Evolutionary conservation across 2,329 filamentous ascomycete species (phyloP), one percentile per base, ranked within the genome.

Genomic region (Fusarium graminum): DNA sequence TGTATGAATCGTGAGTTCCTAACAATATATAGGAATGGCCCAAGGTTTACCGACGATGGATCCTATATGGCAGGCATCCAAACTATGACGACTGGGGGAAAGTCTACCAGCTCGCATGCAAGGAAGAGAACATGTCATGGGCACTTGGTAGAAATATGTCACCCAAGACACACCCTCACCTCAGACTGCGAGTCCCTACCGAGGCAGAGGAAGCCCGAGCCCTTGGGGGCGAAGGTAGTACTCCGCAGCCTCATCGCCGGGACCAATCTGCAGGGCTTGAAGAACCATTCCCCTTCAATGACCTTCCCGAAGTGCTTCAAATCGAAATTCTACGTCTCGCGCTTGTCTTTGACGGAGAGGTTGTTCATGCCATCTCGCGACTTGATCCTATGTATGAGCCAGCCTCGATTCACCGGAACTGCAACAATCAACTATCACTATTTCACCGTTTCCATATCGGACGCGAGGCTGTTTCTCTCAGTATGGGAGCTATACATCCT

Each of bases 311-410:
- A 2, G 1, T 26, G 13, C 0, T 80, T 1, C 76, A 80, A 47
- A 64, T 72, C 4, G 61, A 61, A 3, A 81, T 85, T 11, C 75
- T 84, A 13, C 65, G 60, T 7, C n/a, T 72, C 0, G n/a, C 74
- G 3, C 72, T 83, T 1, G 72, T 78, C n/a, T 80, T 78, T 43
- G 32, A 71, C 0, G 72, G 67, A 0, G 28, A 74, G 1, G 44
- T 78, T 0, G 63, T 85, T 5, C 82, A 85, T 52, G 80, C 76
- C 22, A 70, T 85, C 3, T 83, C 81, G 1, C 75, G 83, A 0
- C 72, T 85, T 0, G 83, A 85, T 30, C 75, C 74, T 0, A 69
- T 63, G 7, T 55, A 70, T 2, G 53, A 68, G 1, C 77, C 75
- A 7, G 7, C 39, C 0, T 60, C 68, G 1, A 16, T 73, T 16